Percentiles rank a stretch among this genome's conserved stretches.
Conservation (phyloP, 2,329 filamentous ascomycete species). For the Emmonsiellopsis sp. region DNA sequence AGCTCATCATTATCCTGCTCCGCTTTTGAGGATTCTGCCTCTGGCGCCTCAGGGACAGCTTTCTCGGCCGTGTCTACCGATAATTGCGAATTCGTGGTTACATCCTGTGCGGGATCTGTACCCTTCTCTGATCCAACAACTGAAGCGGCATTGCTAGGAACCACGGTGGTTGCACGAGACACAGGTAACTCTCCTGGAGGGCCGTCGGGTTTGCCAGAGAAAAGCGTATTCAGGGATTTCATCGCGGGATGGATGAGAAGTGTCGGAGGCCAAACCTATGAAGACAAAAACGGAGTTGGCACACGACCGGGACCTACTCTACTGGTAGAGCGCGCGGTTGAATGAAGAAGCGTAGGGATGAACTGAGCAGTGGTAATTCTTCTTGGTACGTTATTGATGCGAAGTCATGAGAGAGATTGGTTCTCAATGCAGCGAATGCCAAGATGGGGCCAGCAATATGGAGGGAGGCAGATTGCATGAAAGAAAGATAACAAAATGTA, state of each 20-base stretch:
- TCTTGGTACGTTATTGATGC: too few species aligned
- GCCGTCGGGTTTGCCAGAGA: not conserved
- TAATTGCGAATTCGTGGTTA: not conserved
- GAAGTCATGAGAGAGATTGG: too few species aligned
- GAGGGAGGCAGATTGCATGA: too few species aligned
- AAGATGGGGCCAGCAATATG: too few species aligned
- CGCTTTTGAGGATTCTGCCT: not conserved
- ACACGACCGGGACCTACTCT: too few species aligned
- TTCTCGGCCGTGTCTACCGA: not conserved
- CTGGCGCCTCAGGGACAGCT: not conserved
- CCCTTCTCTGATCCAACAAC: not conserved
- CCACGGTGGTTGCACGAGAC: not conserved
- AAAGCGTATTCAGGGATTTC: not conserved
- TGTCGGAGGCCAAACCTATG: too few species aligned
- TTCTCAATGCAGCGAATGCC: too few species aligned
- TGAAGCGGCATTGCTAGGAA: not conserved
- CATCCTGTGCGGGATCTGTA: not conserved
- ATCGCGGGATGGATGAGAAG: not conserved
- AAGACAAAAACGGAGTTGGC: too few species aligned
- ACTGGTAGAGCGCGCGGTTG: too few species aligned
- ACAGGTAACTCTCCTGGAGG: not conserved
- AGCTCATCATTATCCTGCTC: slow-evolving; percentile 1
- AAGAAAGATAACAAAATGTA: too few species aligned
- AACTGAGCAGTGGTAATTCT: too few species aligned
- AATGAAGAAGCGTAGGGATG: too few species aligned